Evolutionary conservation across 257 asterid species (phyloP), one percentile per base, ranked within the genome.

Genomic region (Nicotiana noctiflora): DNA sequence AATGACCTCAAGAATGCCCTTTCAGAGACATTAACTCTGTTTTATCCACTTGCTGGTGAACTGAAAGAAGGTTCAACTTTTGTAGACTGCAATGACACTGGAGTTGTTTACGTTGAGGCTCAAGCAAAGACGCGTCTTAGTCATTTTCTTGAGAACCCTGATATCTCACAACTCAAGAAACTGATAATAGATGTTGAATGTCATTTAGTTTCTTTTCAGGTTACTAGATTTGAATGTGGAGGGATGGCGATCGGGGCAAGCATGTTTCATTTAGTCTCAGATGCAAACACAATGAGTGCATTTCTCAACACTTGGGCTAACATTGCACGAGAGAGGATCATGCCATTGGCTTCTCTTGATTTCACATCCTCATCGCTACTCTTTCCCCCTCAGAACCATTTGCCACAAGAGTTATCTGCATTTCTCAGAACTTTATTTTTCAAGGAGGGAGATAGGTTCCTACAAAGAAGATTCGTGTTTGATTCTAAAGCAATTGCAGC

Each of bases 231-330:
- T 70, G 8, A 44, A 5, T 70, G 77, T 70, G 77, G 77, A 5
- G 77, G 77, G 13, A 29, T 44, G 2, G 19, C 59, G 25, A 70
- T 70, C 3, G 77, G 34, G 14, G 34, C 34, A 12, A 19, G 49
- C 37, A 19, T 70, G 19, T 46, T 46, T 19, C 77, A 70, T 70
- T 44, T 3, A 21, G 34, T 70, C 37, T 44, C 46, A 21, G 59
- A 70, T 70, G 77, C 57, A 70, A 5, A 6, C 46, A 19, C 59
- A n/a, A 44, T 70, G 77, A 44, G 59, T 18, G 3, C 13, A 1
- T 70, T 70, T 44, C 46, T 44, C 59, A 70, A 70, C 59, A 44
- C 37, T 5, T 70, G 77, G 77, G 77, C 77, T 44, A 40, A 70
- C 19, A 21, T 68, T 40, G n/a, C 56, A 19, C 56, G 56, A n/a